Conservation (phyloP, 2,329 filamentous ascomycete species). For the Cladosporium oxysporum region DNA sequence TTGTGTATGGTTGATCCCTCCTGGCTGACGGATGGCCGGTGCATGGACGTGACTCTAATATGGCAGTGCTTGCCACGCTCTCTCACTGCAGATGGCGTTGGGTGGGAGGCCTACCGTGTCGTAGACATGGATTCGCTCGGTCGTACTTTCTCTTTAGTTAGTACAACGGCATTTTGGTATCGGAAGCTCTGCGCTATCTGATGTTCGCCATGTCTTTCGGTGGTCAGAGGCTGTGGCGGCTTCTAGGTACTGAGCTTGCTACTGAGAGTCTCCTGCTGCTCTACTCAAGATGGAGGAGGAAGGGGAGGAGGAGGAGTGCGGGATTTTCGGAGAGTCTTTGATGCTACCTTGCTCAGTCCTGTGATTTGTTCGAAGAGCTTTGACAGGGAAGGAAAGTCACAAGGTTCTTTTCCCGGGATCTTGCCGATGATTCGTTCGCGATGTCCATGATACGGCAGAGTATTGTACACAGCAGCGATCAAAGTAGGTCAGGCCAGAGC, state of each 20-base stretch:
- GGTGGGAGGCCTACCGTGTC: neutral
- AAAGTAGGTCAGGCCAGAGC: neutral
- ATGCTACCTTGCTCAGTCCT: too few relatives aligned
- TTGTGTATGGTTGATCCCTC: neutral
- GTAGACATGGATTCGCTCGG: neutral
- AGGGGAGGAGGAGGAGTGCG: neutral
- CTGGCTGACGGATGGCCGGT: neutral
- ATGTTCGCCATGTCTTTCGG: neutral
- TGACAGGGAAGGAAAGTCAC: too few relatives aligned
- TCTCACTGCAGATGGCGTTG: neutral
- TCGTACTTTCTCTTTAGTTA: neutral
- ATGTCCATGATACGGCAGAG: neutral
- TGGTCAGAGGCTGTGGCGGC: neutral
- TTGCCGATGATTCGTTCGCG: neutral
- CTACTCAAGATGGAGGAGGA: neutral
- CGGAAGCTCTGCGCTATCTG: neutral
- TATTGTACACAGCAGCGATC: neutral
- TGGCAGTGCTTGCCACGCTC: neutral
- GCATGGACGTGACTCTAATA: neutral
- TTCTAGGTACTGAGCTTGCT: too few relatives aligned
- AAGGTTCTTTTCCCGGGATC: neutral
- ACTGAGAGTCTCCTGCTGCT: too few relatives aligned
- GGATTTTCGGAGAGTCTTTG: too few relatives aligned
- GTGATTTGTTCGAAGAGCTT: too few relatives aligned
- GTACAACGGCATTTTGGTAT: neutral